A percentile compares a stretch with the other conserved stretches of the same genome.
Conservation (phyloP, 208 protist species). For the Angomonas ambiguus region DNA sequence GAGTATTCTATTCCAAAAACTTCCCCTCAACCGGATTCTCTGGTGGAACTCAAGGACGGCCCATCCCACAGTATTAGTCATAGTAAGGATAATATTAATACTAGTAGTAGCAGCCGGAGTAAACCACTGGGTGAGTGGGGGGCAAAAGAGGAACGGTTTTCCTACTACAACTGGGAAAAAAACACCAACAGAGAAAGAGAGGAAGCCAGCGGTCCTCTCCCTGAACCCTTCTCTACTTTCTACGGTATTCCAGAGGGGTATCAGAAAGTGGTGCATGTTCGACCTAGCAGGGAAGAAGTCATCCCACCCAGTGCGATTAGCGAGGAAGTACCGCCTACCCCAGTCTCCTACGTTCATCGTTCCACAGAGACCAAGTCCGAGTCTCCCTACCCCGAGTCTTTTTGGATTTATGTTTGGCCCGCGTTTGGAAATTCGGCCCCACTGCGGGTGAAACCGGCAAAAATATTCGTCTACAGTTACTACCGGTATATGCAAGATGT, state of each 20-base stretch:
- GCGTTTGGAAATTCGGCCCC: conserved; percentile 38
- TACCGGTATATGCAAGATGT: conserved; percentile 51
- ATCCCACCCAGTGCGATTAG: not conserved
- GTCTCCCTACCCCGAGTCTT: not conserved
- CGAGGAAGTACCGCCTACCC: not conserved
- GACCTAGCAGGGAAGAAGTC: no score
- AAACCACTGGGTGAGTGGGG: no score
- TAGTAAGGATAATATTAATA: no score
- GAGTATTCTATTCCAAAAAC: not conserved
- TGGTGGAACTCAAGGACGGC: no score
- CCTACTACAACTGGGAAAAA: not conserved
- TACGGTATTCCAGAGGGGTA: not conserved
- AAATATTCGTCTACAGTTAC: conserved; percentile 23
- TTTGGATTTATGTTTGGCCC: conserved; percentile 61
- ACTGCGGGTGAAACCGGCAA: conserved; percentile 7
- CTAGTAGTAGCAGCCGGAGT: no score
- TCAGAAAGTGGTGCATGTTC: not conserved
- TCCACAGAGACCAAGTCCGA: not conserved
- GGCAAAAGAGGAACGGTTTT: not conserved
- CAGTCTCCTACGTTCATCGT: not conserved
- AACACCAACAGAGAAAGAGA: not conserved
- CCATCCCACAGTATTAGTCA: no score
- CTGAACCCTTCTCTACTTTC: not conserved
- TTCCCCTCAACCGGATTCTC: no score
- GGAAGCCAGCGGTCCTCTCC: not conserved